Evolutionary conservation across 441 rosid genomes (phyloP).

Genomic region (Mallotus repandus): DNA sequence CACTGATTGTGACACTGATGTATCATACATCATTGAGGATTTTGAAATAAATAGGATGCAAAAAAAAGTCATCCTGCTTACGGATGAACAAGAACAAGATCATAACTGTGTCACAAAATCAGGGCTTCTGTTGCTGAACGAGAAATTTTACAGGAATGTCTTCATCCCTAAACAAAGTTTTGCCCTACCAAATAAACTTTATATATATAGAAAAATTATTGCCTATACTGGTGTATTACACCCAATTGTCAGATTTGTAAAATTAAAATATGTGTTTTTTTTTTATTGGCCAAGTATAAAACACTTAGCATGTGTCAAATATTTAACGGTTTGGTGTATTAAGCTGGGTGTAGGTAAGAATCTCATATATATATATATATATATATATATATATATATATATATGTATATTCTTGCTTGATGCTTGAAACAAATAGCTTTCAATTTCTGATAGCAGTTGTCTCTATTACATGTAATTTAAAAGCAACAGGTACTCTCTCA

Average conservation of each 20-base stretch:
- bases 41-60: conserved; percentile 1
- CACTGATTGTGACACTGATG: conserved; percentile 13
- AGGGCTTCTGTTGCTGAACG: background rate
- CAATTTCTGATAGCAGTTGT: background rate
- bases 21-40: conserved; percentile 5
- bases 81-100: background rate
- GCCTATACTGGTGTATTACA: too few relatives aligned
- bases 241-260: too few relatives aligned
- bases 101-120: background rate
- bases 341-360: too few relatives aligned
- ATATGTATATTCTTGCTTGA: background rate
- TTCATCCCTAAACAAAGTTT: conserved; percentile 8
- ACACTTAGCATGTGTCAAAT: too few relatives aligned
- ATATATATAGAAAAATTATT: too few relatives aligned
- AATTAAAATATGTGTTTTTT: too few relatives aligned
- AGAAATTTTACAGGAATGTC: background rate
- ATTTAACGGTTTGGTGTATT: too few relatives aligned
- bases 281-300: too few relatives aligned
- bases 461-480: background rate
- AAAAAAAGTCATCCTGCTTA: background rate
- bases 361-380: too few relatives aligned
- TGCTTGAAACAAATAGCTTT: background rate
- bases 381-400: background rate
- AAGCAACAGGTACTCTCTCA: background rate
- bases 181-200: background rate